Percentiles rank a stretch among this genome's conserved stretches.
phyloP scores from a whole-genome alignment of 2,329 filamentous ascomycete species.

The Penicillium sp. region DNA sequence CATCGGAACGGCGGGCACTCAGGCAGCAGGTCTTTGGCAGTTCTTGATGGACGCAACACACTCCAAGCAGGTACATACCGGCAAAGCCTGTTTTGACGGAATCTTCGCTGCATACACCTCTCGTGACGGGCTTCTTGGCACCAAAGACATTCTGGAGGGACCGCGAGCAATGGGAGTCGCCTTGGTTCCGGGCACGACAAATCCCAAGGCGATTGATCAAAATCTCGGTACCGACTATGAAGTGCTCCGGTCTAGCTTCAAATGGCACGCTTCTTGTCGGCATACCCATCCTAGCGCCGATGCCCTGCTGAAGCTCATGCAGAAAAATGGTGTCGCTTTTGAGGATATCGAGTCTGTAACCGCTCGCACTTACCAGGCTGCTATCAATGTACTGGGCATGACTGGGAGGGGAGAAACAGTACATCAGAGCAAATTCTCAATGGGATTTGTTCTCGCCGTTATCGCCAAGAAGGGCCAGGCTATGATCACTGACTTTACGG shows the following conservation, averaged over 20 bases:
- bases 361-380: constrained; percentile 32
- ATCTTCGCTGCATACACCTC: constrained; percentile 35
- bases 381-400: constrained; percentile 32
- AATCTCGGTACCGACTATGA: constrained; percentile 29
- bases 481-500: constrained; percentile 35
- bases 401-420: constrained; percentile 33
- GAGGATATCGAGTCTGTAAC: constrained; percentile 33
- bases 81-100: constrained; percentile 34
- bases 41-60: constrained; percentile 34
- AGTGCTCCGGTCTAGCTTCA: constrained; percentile 34
- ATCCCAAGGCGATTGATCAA: constrained; percentile 26
- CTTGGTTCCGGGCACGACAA: constrained; percentile 24
- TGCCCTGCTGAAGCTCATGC: constrained; percentile 31
- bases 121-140: constrained; percentile 29
- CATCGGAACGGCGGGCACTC: constrained; percentile 34
- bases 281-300: constrained; percentile 37
- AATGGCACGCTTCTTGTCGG: constrained; percentile 37
- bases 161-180: constrained; percentile 29
- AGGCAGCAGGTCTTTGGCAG: constrained; percentile 37
- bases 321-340: constrained; percentile 25
- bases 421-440: constrained; percentile 38
- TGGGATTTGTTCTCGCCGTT: constrained; percentile 37
- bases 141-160: constrained; percentile 33
- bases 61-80: constrained; percentile 36
- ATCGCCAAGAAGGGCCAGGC: constrained; percentile 35